Evolutionary conservation across 2,329 filamentous ascomycete species (phyloP).

Genomic region (Elsinoe ampelina): DNA sequence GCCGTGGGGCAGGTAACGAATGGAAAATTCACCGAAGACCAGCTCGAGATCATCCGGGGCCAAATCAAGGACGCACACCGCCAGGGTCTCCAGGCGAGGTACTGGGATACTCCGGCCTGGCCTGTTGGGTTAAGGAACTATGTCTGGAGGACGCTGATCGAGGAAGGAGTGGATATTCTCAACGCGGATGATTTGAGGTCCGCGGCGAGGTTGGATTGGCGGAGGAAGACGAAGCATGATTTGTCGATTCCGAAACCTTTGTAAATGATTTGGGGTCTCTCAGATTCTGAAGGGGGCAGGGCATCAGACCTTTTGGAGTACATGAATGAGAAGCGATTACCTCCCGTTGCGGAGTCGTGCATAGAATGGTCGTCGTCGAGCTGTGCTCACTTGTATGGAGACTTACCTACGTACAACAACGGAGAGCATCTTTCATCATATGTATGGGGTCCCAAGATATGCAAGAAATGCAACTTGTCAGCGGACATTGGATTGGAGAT

Average conservation of each 20-base stretch:
- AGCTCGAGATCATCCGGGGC: slow-evolving; percentile 39
- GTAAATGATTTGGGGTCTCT: neutral
- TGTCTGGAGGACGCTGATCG: slow-evolving; percentile 45
- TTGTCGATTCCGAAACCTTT: neutral
- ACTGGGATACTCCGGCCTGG: slow-evolving; percentile 50
- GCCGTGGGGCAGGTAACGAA: slow-evolving; percentile 41
- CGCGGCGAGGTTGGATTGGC: slow-evolving; percentile 42
- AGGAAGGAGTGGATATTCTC: slow-evolving; percentile 47
- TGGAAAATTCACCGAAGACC: slow-evolving; percentile 38
- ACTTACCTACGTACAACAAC: no score
- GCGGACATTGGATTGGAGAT: neutral
- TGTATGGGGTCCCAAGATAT: no score
- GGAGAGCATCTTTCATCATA: no score
- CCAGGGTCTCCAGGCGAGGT: slow-evolving; percentile 46
- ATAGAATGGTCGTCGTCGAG: no score
- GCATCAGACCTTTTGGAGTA: no score
- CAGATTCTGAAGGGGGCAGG: no score
- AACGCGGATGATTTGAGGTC: slow-evolving; percentile 49
- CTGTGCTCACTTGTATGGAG: no score
- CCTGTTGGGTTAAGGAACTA: slow-evolving; percentile 44
- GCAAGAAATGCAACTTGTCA: no score
- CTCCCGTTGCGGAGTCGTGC: no score
- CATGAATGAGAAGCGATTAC: no score
- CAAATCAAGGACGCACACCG: slow-evolving; percentile 45
- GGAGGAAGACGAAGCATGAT: slow-evolving; percentile 16